Evolutionary conservation across 169 alveolate species (phyloP).

Genomic region (Amoebophrya sp.): DNA sequence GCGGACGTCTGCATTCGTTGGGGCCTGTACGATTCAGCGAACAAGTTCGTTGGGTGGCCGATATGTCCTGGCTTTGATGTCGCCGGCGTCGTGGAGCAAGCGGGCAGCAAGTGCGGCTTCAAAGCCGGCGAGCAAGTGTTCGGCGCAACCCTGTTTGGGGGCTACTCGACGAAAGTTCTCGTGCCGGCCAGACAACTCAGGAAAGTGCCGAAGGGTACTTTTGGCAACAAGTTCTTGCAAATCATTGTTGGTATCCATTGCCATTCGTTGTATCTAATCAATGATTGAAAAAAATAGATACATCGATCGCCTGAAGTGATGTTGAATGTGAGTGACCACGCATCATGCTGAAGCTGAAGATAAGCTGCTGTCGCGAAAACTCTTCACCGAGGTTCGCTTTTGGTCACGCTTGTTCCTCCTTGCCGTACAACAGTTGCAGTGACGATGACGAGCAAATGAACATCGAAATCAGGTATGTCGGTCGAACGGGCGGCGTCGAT

Average conservation of each 20-base stretch:
- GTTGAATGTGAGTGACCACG: neutral
- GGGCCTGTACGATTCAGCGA: slow-evolving; percentile 27
- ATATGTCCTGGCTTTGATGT: slow-evolving; percentile 26
- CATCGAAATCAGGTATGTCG: no score
- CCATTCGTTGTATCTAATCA: no score
- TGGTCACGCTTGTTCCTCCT: no score
- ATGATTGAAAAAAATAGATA: no score
- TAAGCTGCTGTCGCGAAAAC: neutral
- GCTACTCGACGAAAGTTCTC: neutral
- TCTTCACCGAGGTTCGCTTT: no score
- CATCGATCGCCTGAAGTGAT: no score
- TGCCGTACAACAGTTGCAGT: no score
- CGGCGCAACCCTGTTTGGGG: slow-evolving; percentile 25
- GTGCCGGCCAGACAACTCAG: neutral
- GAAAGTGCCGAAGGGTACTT: neutral
- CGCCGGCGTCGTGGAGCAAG: slow-evolving; percentile 22
- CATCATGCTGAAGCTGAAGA: neutral
- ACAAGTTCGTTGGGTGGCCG: slow-evolving; percentile 28
- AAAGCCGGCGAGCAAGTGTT: slow-evolving; percentile 16
- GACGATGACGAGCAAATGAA: no score
- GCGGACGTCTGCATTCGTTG: slow-evolving; percentile 30
- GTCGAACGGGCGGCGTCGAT: no score
- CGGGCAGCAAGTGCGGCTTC: slow-evolving; percentile 18
- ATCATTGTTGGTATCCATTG: no score
- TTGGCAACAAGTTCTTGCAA: neutral